Evolutionary conservation across 257 asterid species (phyloP), one percentile per base, ranked within the genome.

Genomic region (Nemophila menziesii): DNA sequence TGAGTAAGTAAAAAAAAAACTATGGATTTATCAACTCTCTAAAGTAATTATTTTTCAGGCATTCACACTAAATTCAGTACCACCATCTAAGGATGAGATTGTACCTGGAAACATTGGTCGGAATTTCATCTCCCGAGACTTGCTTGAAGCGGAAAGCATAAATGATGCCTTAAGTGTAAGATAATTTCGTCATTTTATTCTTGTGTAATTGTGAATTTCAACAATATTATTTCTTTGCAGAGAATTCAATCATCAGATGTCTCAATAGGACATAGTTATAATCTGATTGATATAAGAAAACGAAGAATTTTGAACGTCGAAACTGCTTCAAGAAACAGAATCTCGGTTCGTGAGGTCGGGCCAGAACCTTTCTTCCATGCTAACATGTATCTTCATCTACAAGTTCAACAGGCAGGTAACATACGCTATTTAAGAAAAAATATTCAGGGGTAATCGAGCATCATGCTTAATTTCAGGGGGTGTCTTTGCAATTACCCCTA

Each of bases 231-330:
- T 14, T 44, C 47, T 54, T 34, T 68, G 39, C 72, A 86, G 96
- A 86, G 82, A 60, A 70, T 86, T 57, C 56, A 18, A 39, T 70
- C 93, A 17, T 55, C 86, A 16, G 78, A 71, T 53, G 92, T 45
- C 42, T 83, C 93, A 0, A 69, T 80, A 7, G 97, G 97, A 17
- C 95, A 87, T 55, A 72, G 80, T 62, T 83, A 87, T 63, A 87
- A 87, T 63, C 74, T 87, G 51, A 73, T 82, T 3, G 93, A 80
- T 58, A 24, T 56, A 14, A 63, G 62, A 45, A 46, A 66, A 1
- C 54, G 95, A 48, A 77, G 89, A 62, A 87, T 87, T 53, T 29
- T 87, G 77, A 87, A 73, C 4, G 83, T 77, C 1, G 95, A 87
- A 67, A 79, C 97, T 3, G 92, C 93, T 33, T 87, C 97, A 54